A percentile compares a stretch with the other conserved stretches of the same genome.
Evolutionary conservation across 768 basidiomycete genomes (phyloP).

Genomic region (Saitozyma podzolica): DNA sequence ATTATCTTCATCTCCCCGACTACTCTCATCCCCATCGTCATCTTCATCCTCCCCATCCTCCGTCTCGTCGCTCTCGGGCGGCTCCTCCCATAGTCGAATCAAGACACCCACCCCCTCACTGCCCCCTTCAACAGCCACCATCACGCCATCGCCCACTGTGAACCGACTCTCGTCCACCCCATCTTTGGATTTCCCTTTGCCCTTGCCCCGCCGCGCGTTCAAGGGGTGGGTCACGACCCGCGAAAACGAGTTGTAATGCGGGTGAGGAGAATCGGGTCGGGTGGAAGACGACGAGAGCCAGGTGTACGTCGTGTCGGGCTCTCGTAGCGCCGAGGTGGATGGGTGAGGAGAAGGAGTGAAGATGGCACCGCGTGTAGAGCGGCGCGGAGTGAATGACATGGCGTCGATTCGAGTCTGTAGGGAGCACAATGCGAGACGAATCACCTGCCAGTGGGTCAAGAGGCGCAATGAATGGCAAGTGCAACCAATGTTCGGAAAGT

Average conservation of each 20-base stretch:
- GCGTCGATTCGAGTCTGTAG: too few relatives aligned
- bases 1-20: conserved; percentile 16
- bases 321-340: not conserved
- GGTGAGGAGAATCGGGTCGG: conserved; percentile 3
- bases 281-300: conserved; percentile 26
- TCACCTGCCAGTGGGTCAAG: too few relatives aligned
- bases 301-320: conserved; percentile 26
- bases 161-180: conserved; percentile 38
- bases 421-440: too few relatives aligned
- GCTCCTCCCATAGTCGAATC: conserved; percentile 45
- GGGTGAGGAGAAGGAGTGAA: conserved; percentile 38
- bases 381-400: conserved; percentile 35
- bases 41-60: conserved; percentile 26
- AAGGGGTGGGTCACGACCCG: conserved; percentile 16
- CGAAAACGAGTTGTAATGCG: conserved; percentile 32
- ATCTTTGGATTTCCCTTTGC: conserved; percentile 22
- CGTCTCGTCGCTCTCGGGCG: conserved; percentile 6
- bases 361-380: conserved; percentile 38
- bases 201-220: conserved; percentile 18
- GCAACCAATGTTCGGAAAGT: too few relatives aligned
- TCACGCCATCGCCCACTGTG: conserved; percentile 46
- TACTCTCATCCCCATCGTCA: conserved; percentile 8
- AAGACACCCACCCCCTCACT: conserved; percentile 46
- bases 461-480: too few relatives aligned
- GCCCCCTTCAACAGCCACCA: conserved; percentile 41